Conservation (phyloP, 768 basidiomycete genomes). For the Tephrocybe sp. region DNA sequence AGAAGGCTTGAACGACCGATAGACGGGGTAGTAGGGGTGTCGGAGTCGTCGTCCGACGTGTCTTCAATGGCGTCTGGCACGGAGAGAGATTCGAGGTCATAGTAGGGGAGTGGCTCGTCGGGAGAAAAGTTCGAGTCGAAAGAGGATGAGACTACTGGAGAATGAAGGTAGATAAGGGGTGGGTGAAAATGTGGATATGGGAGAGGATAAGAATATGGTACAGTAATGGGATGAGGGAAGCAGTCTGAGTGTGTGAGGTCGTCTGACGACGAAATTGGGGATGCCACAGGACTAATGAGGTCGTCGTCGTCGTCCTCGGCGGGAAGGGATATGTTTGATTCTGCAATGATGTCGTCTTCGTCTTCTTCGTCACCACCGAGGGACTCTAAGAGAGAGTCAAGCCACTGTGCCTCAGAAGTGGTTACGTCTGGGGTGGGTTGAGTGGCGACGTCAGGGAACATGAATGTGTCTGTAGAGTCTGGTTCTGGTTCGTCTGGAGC, state of each 20-base stretch:
- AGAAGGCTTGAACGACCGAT: constrained; percentile 51
- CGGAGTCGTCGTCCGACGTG: constrained; percentile 83
- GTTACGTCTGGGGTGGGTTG: constrained; percentile 31
- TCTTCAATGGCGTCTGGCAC: constrained; percentile 84
- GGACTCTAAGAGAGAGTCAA: constrained; percentile 75
- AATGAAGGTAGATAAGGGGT: constrained; percentile 48
- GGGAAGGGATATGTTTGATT: constrained; percentile 42
- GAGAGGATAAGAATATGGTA: constrained; percentile 52
- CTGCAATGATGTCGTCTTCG: constrained; percentile 49
- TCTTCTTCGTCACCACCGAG: constrained; percentile 67
- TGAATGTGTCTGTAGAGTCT: constrained; percentile 69
- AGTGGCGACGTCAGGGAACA: constrained; percentile 72
- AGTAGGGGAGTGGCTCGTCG: constrained; percentile 63
- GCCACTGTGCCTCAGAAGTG: constrained; percentile 74
- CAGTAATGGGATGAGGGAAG: constrained; percentile 45
- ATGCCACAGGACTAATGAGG: constrained; percentile 56
- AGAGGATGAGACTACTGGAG: constrained; percentile 25
- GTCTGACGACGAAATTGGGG: constrained; percentile 77
- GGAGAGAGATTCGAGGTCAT: constrained; percentile 64
- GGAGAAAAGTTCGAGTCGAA: constrained; percentile 46
- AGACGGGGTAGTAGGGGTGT: constrained; percentile 61
- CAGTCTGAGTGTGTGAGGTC: constrained; percentile 52
- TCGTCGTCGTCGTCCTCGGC: constrained; percentile 58
- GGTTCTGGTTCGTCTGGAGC: constrained; percentile 51
- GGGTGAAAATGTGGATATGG: constrained; percentile 63